Percentiles rank a stretch among this genome's conserved stretches.
These are phyloP conservation scores for Amanita fuliginea DNA, from an alignment of 768 basidiomycete species.

Conservation along the genomic window DNA sequence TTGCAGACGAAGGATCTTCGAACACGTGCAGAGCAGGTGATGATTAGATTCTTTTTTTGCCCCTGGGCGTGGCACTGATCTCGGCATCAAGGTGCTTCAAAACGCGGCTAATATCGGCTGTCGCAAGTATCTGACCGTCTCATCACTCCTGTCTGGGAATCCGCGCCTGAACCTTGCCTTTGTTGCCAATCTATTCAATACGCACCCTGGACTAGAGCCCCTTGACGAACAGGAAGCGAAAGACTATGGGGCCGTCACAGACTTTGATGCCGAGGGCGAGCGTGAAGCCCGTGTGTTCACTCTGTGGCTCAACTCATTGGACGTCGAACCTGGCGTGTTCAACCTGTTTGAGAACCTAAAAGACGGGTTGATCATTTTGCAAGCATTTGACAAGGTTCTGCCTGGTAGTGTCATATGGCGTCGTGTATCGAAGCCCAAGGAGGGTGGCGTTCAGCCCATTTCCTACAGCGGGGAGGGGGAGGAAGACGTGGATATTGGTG, in stretches of 20 bases:
- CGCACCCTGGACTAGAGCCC: constrained; percentile 87
- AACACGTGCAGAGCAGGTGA: constrained; percentile 74
- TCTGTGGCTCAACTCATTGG: constrained; percentile 95
- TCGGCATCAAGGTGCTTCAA: constrained; percentile 54
- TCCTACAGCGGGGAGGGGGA: constrained; percentile 34
- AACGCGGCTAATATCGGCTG: constrained; percentile 93
- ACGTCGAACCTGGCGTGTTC: constrained; percentile 93
- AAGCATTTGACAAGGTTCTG: constrained; percentile 93
- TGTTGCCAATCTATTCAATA: constrained; percentile 98
- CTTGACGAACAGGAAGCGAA: constrained; percentile 92
- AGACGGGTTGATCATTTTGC: constrained; percentile 84
- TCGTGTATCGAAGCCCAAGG: constrained; percentile 89
- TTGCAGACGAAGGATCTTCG: constrained; percentile 77
- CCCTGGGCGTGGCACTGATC: neutral
- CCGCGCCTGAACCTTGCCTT: constrained; percentile 97
- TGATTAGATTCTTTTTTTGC: neutral
- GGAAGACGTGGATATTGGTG: constrained; percentile 72
- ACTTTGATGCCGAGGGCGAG: constrained; percentile 98
- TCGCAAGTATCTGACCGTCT: constrained; percentile 89
- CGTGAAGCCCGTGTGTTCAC: constrained; percentile 97
- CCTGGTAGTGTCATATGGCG: constrained; percentile 94
- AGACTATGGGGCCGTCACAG: constrained; percentile 81
- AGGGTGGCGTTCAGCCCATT: constrained; percentile 33
- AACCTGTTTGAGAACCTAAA: constrained; percentile 94
- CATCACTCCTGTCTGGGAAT: constrained; percentile 87